Percentiles rank a stretch among this genome's conserved stretches.
Conservation (phyloP, 1,139 yeast species). For the Diutina ranongensis region DNA sequence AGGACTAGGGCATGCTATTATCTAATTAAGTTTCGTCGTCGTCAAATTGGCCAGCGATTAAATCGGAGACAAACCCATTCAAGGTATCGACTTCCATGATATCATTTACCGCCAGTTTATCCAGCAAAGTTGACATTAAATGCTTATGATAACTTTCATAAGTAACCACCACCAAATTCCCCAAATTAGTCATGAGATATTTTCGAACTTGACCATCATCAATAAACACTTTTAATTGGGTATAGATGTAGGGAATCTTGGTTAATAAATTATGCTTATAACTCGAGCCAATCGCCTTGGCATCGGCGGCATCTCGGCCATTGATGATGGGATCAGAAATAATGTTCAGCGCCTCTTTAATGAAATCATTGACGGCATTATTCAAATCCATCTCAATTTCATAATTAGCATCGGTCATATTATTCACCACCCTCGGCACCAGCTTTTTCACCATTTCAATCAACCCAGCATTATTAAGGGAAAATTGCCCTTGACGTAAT, state of each 20-base stretch:
- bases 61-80: neutral
- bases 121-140: constrained; percentile 12
- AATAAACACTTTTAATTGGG: constrained; percentile 39
- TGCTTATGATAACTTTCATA: constrained; percentile 22
- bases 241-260: constrained; percentile 44
- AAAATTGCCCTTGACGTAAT: constrained; percentile 26
- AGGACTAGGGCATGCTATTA: no score
- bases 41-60: neutral
- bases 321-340: constrained; percentile 24
- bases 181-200: constrained; percentile 23
- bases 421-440: constrained; percentile 74
- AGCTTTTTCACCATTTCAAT: constrained; percentile 54
- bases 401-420: constrained; percentile 74
- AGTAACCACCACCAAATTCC: constrained; percentile 19
- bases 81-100: constrained; percentile 2
- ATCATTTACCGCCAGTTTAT: constrained; percentile 6
- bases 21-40: neutral
- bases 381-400: constrained; percentile 70
- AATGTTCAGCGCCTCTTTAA: constrained; percentile 26
- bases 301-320: constrained; percentile 14
- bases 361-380: constrained; percentile 54
- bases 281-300: constrained; percentile 9
- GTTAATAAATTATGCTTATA: constrained; percentile 40
- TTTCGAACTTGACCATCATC: constrained; percentile 21
- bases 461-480: constrained; percentile 27